Base-by-base conservation (phyloP, 2,329 filamentous ascomycete species). In the Fusarium graminum region DNA sequence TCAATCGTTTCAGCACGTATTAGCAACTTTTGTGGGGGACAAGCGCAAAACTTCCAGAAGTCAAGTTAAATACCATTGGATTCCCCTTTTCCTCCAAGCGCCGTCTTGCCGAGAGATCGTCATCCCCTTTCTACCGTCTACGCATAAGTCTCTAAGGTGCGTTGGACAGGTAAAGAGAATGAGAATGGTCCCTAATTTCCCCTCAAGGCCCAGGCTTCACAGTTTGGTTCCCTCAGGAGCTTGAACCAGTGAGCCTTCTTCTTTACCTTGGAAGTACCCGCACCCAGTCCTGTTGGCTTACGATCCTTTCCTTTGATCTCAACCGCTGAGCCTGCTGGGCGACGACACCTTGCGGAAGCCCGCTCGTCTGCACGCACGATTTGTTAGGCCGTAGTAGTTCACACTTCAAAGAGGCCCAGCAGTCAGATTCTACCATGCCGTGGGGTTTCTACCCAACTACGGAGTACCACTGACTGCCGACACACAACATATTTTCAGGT, bases 261-360 rank as follows among this genome's bases (percentile, higher is more conserved):
- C 29, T 59, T 64, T 56, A 26, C 34, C 28, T 39, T 57, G 28
- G 38, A 34, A 52, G 56, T 62, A 63, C 58, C 68, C 70, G 68
- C 66, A 65, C 42, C 63, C 51, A 64, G 57, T 56, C 69, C 67
- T 69, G 70, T 59, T 65, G 62, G 70, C 67, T 72, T 70, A 70
- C 62, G 67, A 68, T 68, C 61, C 70, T 69, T 70, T 63, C 63
- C 58, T 26, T 70, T 47, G 41, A 47, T 30, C 57, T 70, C 70
- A 67, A 70, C 59, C 66, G 60, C 62, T 64, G 69, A 64, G 59
- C 67, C 61, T 65, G 50, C 47, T 60, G 57, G 54, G 62, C 62
- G 65, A 65, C 69, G 52, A 64, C 62, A 62, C 69, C 69, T 70
- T 58, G 36, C 53, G 61, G 53, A 65, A 65, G 68, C 63, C 59